These are phyloP conservation scores for Hanseniaspora uvarum DNA, from an alignment of 1,139 yeast genomes.

Conservation along the genomic window DNA sequence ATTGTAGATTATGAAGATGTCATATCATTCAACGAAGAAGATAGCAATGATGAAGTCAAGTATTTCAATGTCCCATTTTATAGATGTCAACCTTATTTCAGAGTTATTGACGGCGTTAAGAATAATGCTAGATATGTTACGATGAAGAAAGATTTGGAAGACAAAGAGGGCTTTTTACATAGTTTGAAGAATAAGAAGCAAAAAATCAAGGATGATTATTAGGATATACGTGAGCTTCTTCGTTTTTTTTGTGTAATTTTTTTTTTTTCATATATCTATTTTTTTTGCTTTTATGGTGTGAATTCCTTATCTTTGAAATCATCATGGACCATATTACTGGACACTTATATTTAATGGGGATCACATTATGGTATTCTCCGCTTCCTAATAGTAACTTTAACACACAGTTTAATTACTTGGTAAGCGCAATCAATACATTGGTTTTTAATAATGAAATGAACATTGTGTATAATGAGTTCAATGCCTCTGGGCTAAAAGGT, in stretches of 20 bases:
- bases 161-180: slow-evolving; percentile 15
- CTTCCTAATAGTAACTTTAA: slow-evolving; percentile 6
- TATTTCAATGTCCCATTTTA: slow-evolving; percentile 86
- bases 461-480: slow-evolving; percentile 5
- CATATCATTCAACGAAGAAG: slow-evolving; percentile 39
- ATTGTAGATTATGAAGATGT: slow-evolving; percentile 28
- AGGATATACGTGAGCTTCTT: background rate
- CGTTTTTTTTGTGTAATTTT: background rate
- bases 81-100: slow-evolving; percentile 92
- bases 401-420: slow-evolving; percentile 1
- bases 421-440: background rate
- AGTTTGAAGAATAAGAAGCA: slow-evolving; percentile 15
- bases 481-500: background rate
- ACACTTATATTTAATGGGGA: slow-evolving; percentile 3
- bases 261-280: background rate
- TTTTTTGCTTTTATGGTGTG: background rate
- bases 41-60: slow-evolving; percentile 65
- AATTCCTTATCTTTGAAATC: background rate
- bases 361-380: slow-evolving; percentile 12
- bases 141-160: slow-evolving; percentile 14
- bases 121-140: slow-evolving; percentile 35
- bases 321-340: background rate
- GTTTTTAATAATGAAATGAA: slow-evolving; percentile 5
- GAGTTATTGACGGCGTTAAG: slow-evolving; percentile 65
- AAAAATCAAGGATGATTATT: slow-evolving; percentile 15